These are phyloP conservation scores for Trichoderma sp. DNA, from an alignment of 2,329 filamentous ascomycete genomes.

Conservation along the genomic window DNA sequence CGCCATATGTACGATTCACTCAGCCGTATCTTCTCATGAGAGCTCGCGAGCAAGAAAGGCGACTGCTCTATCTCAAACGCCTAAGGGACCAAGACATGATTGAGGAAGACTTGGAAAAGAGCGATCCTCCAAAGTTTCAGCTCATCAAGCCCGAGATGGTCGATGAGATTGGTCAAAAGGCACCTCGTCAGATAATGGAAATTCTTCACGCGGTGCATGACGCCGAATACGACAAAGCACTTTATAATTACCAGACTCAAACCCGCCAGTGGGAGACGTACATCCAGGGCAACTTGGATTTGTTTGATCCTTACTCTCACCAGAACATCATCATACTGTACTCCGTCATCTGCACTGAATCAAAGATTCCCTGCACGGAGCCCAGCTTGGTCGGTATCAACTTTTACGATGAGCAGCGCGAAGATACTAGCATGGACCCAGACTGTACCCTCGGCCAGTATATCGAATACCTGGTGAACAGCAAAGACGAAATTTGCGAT, in stretches of 20 bases:
- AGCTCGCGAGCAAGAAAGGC: constrained; percentile 84
- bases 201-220: constrained; percentile 93
- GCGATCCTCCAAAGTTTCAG: constrained; percentile 71
- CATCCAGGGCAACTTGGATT: constrained; percentile 78
- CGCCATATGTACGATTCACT: constrained; percentile 92
- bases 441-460: constrained; percentile 95
- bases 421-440: constrained; percentile 66
- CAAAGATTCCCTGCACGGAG: constrained; percentile 88
- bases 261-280: constrained; percentile 96
- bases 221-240: constrained; percentile 91
- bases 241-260: constrained; percentile 91
- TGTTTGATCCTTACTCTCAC: constrained; percentile 93
- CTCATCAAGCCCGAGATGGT: constrained; percentile 96
- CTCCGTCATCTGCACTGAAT: constrained; percentile 89
- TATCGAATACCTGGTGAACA: constrained; percentile 81
- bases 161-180: constrained; percentile 73
- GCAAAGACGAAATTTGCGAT: constrained; percentile 72
- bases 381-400: constrained; percentile 86
- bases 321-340: constrained; percentile 95
- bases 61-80: constrained; percentile 75
- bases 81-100: constrained; percentile 72
- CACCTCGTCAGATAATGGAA: constrained; percentile 84
- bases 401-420: constrained; percentile 92
- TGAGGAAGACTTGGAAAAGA: constrained; percentile 58
- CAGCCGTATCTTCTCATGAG: constrained; percentile 92